Conservation (phyloP, 2,329 filamentous ascomycete species). For the Juglanconis oblonga region DNA sequence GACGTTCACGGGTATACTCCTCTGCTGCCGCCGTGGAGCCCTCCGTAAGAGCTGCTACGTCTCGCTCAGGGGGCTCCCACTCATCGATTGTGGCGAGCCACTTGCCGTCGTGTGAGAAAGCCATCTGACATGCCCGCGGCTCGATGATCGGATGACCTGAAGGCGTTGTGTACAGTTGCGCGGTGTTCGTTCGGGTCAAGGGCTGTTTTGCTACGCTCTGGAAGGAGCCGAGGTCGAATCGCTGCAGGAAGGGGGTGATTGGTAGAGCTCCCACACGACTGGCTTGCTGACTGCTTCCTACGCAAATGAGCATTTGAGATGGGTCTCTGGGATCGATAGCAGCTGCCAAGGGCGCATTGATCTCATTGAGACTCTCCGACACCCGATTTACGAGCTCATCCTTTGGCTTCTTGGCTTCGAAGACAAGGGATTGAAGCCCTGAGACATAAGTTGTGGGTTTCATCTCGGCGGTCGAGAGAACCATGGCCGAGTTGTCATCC, state of each 20-base stretch:
- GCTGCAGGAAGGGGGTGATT: slow-evolving; percentile 67
- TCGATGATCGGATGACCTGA: slow-evolving; percentile 71
- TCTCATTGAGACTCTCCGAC: slow-evolving; percentile 41
- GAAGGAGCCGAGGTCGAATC: slow-evolving; percentile 78
- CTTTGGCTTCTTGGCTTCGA: slow-evolving; percentile 48
- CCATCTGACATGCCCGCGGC: slow-evolving; percentile 72
- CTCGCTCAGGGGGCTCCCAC: slow-evolving; percentile 73
- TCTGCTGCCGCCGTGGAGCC: slow-evolving; percentile 34
- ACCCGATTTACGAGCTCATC: slow-evolving; percentile 52
- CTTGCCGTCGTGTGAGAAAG: slow-evolving; percentile 74
- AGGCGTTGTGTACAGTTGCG: slow-evolving; percentile 72
- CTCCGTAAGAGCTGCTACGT: slow-evolving; percentile 58
- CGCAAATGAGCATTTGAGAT: slow-evolving; percentile 65
- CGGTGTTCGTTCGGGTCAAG: slow-evolving; percentile 81
- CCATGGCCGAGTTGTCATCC: slow-evolving; percentile 88
- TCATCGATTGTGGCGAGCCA: slow-evolving; percentile 93
- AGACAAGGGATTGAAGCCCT: slow-evolving; percentile 68
- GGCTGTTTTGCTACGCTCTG: slow-evolving; percentile 83
- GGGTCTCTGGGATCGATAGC: slow-evolving; percentile 60
- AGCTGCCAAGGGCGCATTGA: slow-evolving; percentile 53
- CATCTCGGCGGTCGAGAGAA: slow-evolving; percentile 86
- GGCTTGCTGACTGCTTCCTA: slow-evolving; percentile 59
- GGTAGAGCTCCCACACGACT: slow-evolving; percentile 47
- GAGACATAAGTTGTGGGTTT: slow-evolving; percentile 80
- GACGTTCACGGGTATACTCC: slow-evolving; percentile 48